These are phyloP conservation scores for Filobasidium wieringae DNA, from an alignment of 768 basidiomycete species.

Conservation along the genomic window DNA sequence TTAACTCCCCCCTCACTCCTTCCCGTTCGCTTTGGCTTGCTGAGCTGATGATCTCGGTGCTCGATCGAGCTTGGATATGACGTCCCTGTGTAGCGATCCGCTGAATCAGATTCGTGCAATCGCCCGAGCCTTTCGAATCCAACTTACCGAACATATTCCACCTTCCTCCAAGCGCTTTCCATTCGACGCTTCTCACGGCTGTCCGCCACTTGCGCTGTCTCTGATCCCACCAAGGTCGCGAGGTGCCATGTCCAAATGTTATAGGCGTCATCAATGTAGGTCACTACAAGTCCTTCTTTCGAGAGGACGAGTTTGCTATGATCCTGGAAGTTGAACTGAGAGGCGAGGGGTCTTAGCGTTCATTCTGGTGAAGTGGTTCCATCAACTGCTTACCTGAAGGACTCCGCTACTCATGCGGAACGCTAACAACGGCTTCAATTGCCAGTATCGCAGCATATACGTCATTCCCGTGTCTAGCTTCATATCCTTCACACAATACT, in stretches of 20 bases:
- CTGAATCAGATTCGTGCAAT: neutral
- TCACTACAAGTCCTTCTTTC: slow-evolving; percentile 61
- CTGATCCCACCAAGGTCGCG: slow-evolving; percentile 51
- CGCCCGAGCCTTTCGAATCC: neutral
- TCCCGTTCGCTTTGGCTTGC: too few relatives aligned
- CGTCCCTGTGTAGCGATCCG: neutral
- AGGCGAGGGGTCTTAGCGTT: neutral
- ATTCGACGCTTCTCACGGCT: slow-evolving; percentile 9
- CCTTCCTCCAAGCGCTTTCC: slow-evolving; percentile 8
- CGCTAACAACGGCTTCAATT: slow-evolving; percentile 94
- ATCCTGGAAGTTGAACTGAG: slow-evolving; percentile 95
- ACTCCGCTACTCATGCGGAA: slow-evolving; percentile 94
- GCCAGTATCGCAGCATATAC: slow-evolving; percentile 85
- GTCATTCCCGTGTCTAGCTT: slow-evolving; percentile 71
- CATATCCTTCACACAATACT: slow-evolving; percentile 64
- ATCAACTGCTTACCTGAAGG: slow-evolving; percentile 58
- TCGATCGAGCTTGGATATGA: neutral
- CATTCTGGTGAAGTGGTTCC: neutral
- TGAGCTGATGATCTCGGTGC: too few relatives aligned
- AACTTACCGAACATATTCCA: slow-evolving; percentile 8
- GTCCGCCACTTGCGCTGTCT: neutral
- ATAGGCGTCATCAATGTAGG: slow-evolving; percentile 85
- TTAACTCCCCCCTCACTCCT: too few relatives aligned
- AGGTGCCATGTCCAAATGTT: slow-evolving; percentile 61
- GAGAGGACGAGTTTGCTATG: slow-evolving; percentile 90